Evolutionary conservation across 169 alveolate species (phyloP), one percentile per base, ranked within the genome.

Genomic region (Amoebophrya sp.): DNA sequence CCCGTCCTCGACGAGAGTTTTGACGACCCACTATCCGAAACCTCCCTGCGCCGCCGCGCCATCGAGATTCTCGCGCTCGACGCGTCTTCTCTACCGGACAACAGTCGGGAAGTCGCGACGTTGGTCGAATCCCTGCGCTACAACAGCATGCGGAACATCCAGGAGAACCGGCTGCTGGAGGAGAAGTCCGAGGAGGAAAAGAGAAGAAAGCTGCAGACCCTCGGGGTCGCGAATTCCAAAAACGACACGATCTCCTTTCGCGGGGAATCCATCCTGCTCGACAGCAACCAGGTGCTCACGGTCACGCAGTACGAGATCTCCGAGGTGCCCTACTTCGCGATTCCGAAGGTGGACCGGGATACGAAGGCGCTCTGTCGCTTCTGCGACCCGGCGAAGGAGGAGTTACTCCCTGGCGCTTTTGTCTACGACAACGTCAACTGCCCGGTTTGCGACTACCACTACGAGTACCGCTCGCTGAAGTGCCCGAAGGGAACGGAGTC

Each of bases 391-490:
- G 83, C 83, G 38, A 66, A 66, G 83, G 83, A 66, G 18, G 29
- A 18, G 38, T 25, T 66, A 1, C 83, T 66, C 18, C 83, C 83
- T 25, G 83, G 83, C 35, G 83, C 83, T 7, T 66, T 66, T 25
- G 83, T 66, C 83, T 66, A 66, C 83, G 83, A 66, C 83, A 66
- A 66, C 35, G 10, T 25, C 83, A 66, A 66, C 35, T 66, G 83
- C 35, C 83, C 83, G 83, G 83, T 66, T 7, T 66, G 83, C 83
- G 83, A 66, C 83, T 66, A 66, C 83, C 83, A 66, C 35, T 66
- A 66, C 83, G 83, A 66, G 0, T 66, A 66, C 18, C 83, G 83
- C 7, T 66, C 83, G 1, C 83, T 66, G 38, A 66, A 66, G 83
- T 66, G 83, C 18, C 83, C 83, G 0, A 7, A 25, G 12, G 83